Evolutionary conservation across 352 stramenopile genomes (phyloP).

Genomic region (Hyphochytrium catenoides): DNA sequence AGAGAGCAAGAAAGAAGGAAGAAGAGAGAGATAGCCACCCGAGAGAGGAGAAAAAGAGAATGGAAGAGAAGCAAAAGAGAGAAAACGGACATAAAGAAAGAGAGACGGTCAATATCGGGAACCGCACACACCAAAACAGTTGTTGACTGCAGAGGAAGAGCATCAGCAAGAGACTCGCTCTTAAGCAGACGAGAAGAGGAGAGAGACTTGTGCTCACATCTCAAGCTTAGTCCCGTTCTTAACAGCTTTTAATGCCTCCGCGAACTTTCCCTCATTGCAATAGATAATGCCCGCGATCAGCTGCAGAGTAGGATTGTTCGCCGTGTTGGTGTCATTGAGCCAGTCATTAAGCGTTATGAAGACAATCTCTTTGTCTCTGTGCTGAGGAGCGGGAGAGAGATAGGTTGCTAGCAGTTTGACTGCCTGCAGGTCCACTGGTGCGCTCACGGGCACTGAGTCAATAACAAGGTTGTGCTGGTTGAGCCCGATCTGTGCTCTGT

Average conservation of each 20-base stretch:
- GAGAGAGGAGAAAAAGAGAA: too few relatives aligned
- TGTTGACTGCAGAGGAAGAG: too few relatives aligned
- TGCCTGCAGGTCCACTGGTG: slow-evolving; percentile 41
- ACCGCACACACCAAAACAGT: too few relatives aligned
- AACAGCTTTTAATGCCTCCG: slow-evolving; percentile 77
- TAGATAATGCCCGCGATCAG: slow-evolving; percentile 82
- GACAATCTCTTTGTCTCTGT: slow-evolving; percentile 56
- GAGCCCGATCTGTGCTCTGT: slow-evolving; percentile 65
- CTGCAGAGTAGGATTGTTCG: slow-evolving; percentile 69
- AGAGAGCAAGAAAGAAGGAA: too few relatives aligned
- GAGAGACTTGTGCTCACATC: slow-evolving; percentile 62
- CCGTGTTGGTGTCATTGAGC: slow-evolving; percentile 43
- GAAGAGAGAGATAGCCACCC: too few relatives aligned
- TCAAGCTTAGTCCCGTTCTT: slow-evolving; percentile 71
- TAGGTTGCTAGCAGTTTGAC: slow-evolving; percentile 64
- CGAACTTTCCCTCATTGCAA: slow-evolving; percentile 64
- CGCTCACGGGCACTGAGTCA: slow-evolving; percentile 38
- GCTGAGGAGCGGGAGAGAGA: slow-evolving; percentile 17
- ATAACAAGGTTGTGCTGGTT: slow-evolving; percentile 69
- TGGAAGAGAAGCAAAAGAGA: too few relatives aligned
- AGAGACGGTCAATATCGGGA: too few relatives aligned
- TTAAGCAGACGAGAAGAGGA: too few relatives aligned
- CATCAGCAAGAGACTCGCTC: too few relatives aligned
- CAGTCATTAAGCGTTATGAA: slow-evolving; percentile 70
- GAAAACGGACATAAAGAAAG: too few relatives aligned